Conservation (phyloP, 345 rosid species). For the Populus nigra region DNA sequence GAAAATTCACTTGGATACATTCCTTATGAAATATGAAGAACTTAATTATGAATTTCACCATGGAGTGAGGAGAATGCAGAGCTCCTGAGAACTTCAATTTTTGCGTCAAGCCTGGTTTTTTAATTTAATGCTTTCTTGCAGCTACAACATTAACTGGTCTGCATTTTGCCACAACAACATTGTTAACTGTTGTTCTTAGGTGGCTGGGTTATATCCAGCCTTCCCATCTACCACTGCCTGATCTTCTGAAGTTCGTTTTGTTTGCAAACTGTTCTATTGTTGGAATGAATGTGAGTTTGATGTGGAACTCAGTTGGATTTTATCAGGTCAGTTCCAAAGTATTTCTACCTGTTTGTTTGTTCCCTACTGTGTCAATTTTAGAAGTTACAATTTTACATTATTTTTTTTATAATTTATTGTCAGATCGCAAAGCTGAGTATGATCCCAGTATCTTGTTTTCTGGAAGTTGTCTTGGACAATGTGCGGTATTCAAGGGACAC, state of each 20-base stretch:
- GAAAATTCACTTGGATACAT: not conserved
- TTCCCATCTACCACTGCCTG: slow-evolving; percentile 71
- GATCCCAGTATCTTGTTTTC: slow-evolving; percentile 95
- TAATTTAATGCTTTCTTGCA: slow-evolving; percentile 38
- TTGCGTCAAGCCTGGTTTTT: slow-evolving; percentile 16
- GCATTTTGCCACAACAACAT: slow-evolving; percentile 93
- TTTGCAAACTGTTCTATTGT: slow-evolving; percentile 97
- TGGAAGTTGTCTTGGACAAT: slow-evolving; percentile 90
- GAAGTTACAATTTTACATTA: not conserved
- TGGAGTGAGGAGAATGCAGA: not conserved
- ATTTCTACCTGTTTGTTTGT: not conserved
- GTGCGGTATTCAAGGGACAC: slow-evolving; percentile 94
- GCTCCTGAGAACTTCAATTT: not conserved
- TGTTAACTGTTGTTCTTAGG: slow-evolving; percentile 64
- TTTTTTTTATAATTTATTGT: slow-evolving; percentile 16
- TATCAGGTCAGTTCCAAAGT: slow-evolving; percentile 64
- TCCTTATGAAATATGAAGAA: not conserved
- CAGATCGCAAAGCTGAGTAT: slow-evolving; percentile 98
- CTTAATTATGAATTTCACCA: not conserved
- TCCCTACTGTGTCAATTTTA: slow-evolving; percentile 5
- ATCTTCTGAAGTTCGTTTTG: slow-evolving; percentile 76
- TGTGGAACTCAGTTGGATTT: slow-evolving; percentile 99
- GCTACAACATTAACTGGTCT: slow-evolving; percentile 97
- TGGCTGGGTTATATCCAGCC: slow-evolving; percentile 87
- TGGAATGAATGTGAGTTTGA: slow-evolving; percentile 97